A percentile compares a stretch with the other conserved stretches of the same genome.
phyloP scores from a whole-genome alignment of 2,329 filamentous ascomycete genomes.

The Claviceps citrina region DNA sequence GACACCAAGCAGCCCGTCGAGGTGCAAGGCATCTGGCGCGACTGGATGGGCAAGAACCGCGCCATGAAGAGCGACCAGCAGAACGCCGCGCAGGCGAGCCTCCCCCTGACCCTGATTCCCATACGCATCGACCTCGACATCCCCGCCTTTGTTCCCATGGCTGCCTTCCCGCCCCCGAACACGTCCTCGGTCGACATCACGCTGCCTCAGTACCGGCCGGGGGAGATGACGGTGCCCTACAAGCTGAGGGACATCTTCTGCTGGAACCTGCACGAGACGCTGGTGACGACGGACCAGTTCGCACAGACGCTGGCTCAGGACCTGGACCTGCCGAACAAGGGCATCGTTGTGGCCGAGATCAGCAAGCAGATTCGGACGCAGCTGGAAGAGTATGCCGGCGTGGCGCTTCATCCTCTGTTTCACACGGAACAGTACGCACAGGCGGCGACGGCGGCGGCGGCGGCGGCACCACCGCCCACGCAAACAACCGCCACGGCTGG shows the following conservation, averaged over 20 bases:
- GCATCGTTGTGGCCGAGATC: slow-evolving; percentile 58
- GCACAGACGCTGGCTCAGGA: slow-evolving; percentile 84
- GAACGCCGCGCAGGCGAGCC: slow-evolving; percentile 49
- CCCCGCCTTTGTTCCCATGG: slow-evolving; percentile 53
- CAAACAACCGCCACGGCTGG: slow-evolving; percentile 6
- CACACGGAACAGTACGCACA: slow-evolving; percentile 37
- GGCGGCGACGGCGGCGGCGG: slow-evolving; percentile 10
- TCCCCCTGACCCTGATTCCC: slow-evolving; percentile 82
- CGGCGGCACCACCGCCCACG: slow-evolving; percentile 10
- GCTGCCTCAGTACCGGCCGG: slow-evolving; percentile 61
- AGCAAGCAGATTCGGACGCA: slow-evolving; percentile 90
- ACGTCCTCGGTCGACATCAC: slow-evolving; percentile 52
- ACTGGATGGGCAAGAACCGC: slow-evolving; percentile 76
- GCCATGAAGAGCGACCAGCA: slow-evolving; percentile 41
- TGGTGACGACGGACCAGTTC: slow-evolving; percentile 91
- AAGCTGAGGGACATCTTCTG: slow-evolving; percentile 88
- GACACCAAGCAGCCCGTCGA: slow-evolving; percentile 66
- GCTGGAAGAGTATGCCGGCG: slow-evolving; percentile 87
- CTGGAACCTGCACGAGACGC: slow-evolving; percentile 91
- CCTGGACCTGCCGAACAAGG: slow-evolving; percentile 70
- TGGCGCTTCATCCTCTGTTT: slow-evolving; percentile 85
- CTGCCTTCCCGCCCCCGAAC: slow-evolving; percentile 48
- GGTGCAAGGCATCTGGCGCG: slow-evolving; percentile 80
- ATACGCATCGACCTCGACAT: slow-evolving; percentile 95
- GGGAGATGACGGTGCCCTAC: slow-evolving; percentile 69